Conservation (phyloP, 352 stramenopile species). For the Saprolegnia parasitica region DNA sequence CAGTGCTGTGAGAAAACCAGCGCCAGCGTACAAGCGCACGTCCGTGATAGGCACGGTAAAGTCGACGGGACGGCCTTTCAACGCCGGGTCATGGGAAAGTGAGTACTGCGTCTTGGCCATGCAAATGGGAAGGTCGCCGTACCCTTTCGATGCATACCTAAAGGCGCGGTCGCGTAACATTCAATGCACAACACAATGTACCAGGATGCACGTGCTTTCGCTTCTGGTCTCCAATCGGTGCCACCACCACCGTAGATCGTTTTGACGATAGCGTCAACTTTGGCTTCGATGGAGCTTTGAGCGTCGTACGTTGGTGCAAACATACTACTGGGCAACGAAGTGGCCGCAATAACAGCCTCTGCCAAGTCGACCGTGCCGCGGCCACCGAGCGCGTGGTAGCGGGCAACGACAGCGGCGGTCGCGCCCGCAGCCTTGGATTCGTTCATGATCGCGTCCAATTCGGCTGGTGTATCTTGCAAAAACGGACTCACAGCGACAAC, state of each 20-base stretch:
- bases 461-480: conserved; percentile 57
- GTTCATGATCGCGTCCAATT: conserved; percentile 92
- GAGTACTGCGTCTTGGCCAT: conserved; percentile 99
- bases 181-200: conserved; percentile 38
- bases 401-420: conserved; percentile 83
- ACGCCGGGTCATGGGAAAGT: conserved; percentile 91
- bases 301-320: conserved; percentile 97
- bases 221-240: conserved; percentile 64
- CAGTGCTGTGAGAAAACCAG: conserved; percentile 93
- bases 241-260: conserved; percentile 88
- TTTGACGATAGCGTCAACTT: conserved; percentile 94
- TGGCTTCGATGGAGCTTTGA: conserved; percentile 88
- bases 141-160: conserved; percentile 35
- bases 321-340: conserved; percentile 43
- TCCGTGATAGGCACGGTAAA: conserved; percentile 94
- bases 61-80: conserved; percentile 92
- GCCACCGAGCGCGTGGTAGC: conserved; percentile 89
- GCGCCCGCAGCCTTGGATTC: conserved; percentile 90
- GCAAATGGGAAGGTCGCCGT: conserved; percentile 88
- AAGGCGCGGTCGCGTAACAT: conserved; percentile 18
- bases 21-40: conserved; percentile 92
- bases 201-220: conserved; percentile 56
- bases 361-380: conserved; percentile 91
- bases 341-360: conserved; percentile 90
- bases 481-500: conserved; percentile 94